Percentiles rank a stretch among this genome's conserved stretches.
These are phyloP conservation scores for Nitzschia sp. DNA, from an alignment of 108 stramenopile species.

Conservation along the genomic window DNA sequence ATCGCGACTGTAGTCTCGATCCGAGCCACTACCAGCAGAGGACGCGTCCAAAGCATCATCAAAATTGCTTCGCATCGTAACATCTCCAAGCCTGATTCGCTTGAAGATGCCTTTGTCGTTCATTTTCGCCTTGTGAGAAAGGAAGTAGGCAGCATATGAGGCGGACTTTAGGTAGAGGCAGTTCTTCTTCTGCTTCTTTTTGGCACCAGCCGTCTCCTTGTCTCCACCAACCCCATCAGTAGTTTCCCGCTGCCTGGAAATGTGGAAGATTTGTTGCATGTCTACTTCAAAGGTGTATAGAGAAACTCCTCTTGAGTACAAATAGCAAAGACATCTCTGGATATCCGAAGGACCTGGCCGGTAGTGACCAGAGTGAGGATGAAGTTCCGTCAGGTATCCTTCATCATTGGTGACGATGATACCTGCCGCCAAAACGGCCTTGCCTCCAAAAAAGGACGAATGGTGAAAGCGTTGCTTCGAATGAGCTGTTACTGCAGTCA, in stretches of 20 bases:
- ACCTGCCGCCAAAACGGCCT: slow-evolving; percentile 71
- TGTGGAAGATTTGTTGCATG: slow-evolving; percentile 85
- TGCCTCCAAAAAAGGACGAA: slow-evolving; percentile 86
- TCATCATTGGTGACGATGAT: slow-evolving; percentile 59
- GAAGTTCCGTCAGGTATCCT: slow-evolving; percentile 51
- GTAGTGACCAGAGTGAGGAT: slow-evolving; percentile 81
- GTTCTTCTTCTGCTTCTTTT: slow-evolving; percentile 68
- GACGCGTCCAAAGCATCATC: no score
- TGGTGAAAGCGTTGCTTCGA: slow-evolving; percentile 84
- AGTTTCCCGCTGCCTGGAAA: slow-evolving; percentile 55
- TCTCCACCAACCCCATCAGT: background rate
- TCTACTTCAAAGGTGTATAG: slow-evolving; percentile 79
- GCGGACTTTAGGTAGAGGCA: slow-evolving; percentile 57
- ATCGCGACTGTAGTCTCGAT: no score
- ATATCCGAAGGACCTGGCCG: slow-evolving; percentile 72
- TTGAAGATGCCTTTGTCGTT: slow-evolving; percentile 68
- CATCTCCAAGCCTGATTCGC: slow-evolving; percentile 67
- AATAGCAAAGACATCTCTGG: slow-evolving; percentile 72
- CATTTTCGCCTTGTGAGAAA: slow-evolving; percentile 69
- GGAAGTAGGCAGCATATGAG: slow-evolving; percentile 63
- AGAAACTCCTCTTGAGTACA: slow-evolving; percentile 69
- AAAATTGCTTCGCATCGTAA: no score
- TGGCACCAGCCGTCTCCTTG: slow-evolving; percentile 16
- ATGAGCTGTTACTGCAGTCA: slow-evolving; percentile 48
- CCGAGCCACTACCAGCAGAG: no score